These are phyloP conservation scores for Trichocladium antarcticum DNA, from an alignment of 495 filamentous ascomycete genomes.

Conservation along the genomic window DNA sequence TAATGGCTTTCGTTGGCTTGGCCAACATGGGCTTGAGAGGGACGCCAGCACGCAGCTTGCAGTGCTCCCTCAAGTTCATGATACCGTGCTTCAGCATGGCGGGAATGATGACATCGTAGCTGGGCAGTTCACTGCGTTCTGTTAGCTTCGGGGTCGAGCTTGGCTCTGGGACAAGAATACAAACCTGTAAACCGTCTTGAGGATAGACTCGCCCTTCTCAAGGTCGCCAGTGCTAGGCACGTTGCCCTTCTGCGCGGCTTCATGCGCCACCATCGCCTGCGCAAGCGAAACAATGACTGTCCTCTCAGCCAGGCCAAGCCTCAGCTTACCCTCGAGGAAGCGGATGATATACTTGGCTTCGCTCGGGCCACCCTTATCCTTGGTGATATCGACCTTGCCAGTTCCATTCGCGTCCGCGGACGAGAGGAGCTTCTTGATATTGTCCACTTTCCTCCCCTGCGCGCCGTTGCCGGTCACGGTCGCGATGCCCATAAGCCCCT, in stretches of 20 bases:
- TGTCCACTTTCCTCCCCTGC: constrained; percentile 80
- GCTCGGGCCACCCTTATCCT: constrained; percentile 86
- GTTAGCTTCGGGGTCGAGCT: constrained; percentile 5
- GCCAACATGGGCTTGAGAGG: constrained; percentile 98
- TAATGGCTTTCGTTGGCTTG: constrained; percentile 98
- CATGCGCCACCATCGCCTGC: constrained; percentile 77
- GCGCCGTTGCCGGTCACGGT: constrained; percentile 76
- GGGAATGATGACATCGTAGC: constrained; percentile 91
- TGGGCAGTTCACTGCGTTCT: constrained; percentile 63
- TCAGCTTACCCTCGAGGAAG: constrained; percentile 85
- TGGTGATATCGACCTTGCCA: constrained; percentile 76
- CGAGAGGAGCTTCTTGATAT: constrained; percentile 88
- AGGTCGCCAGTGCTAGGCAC: constrained; percentile 61
- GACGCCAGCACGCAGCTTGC: constrained; percentile 88
- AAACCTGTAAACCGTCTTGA: constrained; percentile 86
- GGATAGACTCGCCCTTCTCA: constrained; percentile 66
- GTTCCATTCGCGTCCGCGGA: constrained; percentile 59
- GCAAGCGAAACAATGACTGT: constrained; percentile 81
- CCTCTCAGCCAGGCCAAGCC: constrained; percentile 84
- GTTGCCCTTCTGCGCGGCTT: constrained; percentile 54
- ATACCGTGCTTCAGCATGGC: constrained; percentile 80
- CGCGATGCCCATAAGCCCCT: constrained; percentile 80
- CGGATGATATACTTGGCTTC: constrained; percentile 91
- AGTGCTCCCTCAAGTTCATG: constrained; percentile 64
- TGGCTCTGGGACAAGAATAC: constrained; percentile 6